Base-by-base conservation (phyloP, 352 stramenopile species). In the Phytophthora pini region DNA sequence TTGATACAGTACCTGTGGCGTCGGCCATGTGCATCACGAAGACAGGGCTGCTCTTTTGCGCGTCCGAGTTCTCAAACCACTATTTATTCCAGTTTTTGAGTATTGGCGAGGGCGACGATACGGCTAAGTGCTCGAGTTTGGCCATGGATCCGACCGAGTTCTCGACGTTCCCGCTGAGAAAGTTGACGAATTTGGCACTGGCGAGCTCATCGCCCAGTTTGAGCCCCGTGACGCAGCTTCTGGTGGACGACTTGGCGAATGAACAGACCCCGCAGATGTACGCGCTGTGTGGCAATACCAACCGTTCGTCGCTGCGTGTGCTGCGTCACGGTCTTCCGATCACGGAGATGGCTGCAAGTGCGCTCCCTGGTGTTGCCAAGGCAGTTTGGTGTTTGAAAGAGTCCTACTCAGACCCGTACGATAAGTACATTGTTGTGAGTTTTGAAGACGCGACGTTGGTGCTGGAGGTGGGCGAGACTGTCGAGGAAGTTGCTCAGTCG, bases 371-470 rank as follows among this genome's bases (percentile, higher is more conserved):
- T 51, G 86, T 98, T 34, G 97, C 98, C 12, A 97, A 97, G 62
- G 88, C 87, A 1, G 95, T 99, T 9, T 99, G 96, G 83, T 99
- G 96, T 17, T 75, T 99, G 44, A 93, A 97, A 44, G 90, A 97
- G 46, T 93, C 84, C 7, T 91, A 91, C 47, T 62, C 74, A 13
- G 83, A 93, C 56, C 61, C 70, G 9, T 77, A 83, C 36, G 86
- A 93, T 67, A 93, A 93, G 68, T 99, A 98, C 70, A 99, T 99
- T 70, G 95, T 99, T 12, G 97, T 99, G n/a, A 99, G 93, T 47
- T 99, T 99, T 80, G 95, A 97, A 63, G 98, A 99, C 69, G 97
- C 97, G 39, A 99, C 98, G 15, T 87, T 99, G 26, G 98, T 99
- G 12, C 80, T 99, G 8, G 88, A 93, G 55, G 95, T 99, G 40